Base-by-base conservation (phyloP, 2,329 filamentous ascomycete genomes). In the Aspergillus glaucus region DNA sequence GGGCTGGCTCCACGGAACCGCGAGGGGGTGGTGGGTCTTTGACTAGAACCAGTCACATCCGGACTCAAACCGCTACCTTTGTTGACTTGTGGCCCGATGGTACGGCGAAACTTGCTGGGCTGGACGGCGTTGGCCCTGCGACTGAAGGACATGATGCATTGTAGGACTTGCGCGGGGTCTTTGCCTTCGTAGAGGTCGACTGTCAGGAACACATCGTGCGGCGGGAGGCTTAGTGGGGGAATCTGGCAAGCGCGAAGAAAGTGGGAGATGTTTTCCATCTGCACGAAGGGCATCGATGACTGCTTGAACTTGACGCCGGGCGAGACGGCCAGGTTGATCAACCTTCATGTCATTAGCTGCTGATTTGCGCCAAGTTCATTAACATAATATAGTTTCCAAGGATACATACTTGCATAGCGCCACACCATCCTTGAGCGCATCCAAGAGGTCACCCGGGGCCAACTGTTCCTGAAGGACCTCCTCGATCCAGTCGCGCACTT, bases 261-360 rank as follows among this genome's bases (percentile, higher is more conserved):
- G 65, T 95, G 88, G 4, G 91, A 94, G 64, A 98, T 96, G 67
- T 98, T 98, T 70, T 98, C 93, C 91, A 97, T 97, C 71, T 98
- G 93, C 37, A 97, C 92, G 66, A 98, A 98, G 0, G 93, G 93
- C 92, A 97, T 97, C 37, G 83, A 74, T 1, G 91, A 95, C 64
- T 86, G 79, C 73, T 97, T 97, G 79, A 87, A 97, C 68, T 86
- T 89, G 71, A 95, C 81, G 28, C 86, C 86, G 0, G 88, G 87
- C 14, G 85, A 81, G 22, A 88, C 87, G 34, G 86, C 70, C 49
- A 92, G 78, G 64, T 95, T 97, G 62, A 88, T 81, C 46, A 97
- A 83, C 63, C 89, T 93, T 6, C 15, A n/a, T 14, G n/a, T 6
- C 17, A 19, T 56, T 62, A 60, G 40, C 7, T 19, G 9, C 17